These are phyloP conservation scores for Haematococcus lacustris DNA, from an alignment of 139 green algal species.

Conservation along the genomic window DNA sequence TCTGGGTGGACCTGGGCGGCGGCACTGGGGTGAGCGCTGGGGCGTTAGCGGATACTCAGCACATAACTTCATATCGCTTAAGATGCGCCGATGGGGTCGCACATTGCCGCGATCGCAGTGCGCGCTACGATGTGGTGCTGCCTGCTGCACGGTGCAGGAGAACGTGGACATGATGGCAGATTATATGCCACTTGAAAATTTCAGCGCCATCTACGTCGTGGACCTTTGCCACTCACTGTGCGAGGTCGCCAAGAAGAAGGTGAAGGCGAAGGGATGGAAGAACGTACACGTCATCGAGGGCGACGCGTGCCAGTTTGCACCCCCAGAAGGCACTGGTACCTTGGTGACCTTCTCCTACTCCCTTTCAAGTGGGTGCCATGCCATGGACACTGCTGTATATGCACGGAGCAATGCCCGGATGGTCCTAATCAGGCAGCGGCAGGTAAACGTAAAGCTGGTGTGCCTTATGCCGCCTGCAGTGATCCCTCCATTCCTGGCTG, in stretches of 20 bases:
- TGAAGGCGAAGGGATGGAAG: constrained; percentile 71
- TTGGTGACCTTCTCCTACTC: constrained; percentile 99
- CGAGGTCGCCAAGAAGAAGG: constrained; percentile 74
- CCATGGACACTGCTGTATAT: no score
- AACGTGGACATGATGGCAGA: constrained; percentile 92
- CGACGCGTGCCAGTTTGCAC: constrained; percentile 83
- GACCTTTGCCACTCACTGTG: constrained; percentile 91
- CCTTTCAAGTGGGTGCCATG: constrained; percentile 69
- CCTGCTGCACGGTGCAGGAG: constrained; percentile 55
- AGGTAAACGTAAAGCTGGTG: no score
- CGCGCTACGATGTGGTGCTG: no score
- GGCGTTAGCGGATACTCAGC: no score
- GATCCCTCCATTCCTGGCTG: constrained; percentile 94
- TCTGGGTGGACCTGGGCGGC: constrained; percentile 92
- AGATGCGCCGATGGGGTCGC: no score
- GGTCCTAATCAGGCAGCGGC: no score
- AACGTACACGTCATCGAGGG: constrained; percentile 92
- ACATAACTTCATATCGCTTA: no score
- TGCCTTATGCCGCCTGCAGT: constrained; percentile 58
- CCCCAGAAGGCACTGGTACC: constrained; percentile 52
- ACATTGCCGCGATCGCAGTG: no score
- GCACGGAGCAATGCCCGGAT: no score
- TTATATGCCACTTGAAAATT: constrained; percentile 80
- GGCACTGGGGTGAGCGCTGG: constrained; percentile 79
- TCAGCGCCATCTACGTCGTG: constrained; percentile 94